Percentiles rank a stretch among this genome's conserved stretches.
Conservation (phyloP, 2,329 filamentous ascomycete genomes). For the Penicillium sp. region DNA sequence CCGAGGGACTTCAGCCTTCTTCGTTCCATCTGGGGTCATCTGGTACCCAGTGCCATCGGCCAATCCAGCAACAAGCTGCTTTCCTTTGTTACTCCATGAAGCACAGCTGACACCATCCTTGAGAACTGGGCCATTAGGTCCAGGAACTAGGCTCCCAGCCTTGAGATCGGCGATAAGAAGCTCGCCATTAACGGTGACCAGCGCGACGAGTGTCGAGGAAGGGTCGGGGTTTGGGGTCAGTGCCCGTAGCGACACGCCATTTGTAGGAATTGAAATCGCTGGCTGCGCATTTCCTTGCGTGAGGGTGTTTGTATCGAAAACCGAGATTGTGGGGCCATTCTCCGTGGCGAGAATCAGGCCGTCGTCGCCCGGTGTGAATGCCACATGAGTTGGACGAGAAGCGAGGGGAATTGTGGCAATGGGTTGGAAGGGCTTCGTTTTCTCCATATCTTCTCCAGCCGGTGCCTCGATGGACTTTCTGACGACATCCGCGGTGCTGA, state of each 20-base stretch:
- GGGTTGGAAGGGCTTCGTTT: conserved; percentile 70
- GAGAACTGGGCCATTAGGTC: conserved; percentile 63
- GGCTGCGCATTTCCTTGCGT: conserved; percentile 65
- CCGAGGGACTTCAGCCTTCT: conserved; percentile 75
- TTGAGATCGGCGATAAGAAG: conserved; percentile 81
- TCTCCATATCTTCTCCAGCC: conserved; percentile 55
- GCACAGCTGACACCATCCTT: conserved; percentile 77
- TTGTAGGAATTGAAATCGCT: conserved; percentile 74
- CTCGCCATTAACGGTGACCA: conserved; percentile 77
- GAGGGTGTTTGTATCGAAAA: conserved; percentile 74
- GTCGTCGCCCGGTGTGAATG: conserved; percentile 86
- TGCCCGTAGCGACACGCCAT: conserved; percentile 69
- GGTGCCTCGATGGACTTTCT: conserved; percentile 70
- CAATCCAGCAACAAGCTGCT: conserved; percentile 85
- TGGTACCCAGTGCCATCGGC: conserved; percentile 77
- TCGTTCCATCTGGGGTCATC: conserved; percentile 76
- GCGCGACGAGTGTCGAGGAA: conserved; percentile 67
- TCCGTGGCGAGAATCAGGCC: conserved; percentile 82
- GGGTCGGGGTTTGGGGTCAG: conserved; percentile 77
- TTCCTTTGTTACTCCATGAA: conserved; percentile 90
- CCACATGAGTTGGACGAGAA: conserved; percentile 78
- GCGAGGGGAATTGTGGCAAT: conserved; percentile 71
- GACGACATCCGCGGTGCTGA: conserved; percentile 75
- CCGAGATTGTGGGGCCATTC: conserved; percentile 73
- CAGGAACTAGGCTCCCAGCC: conserved; percentile 58